A percentile compares a stretch with the other conserved stretches of the same genome.
phyloP scores from a whole-genome alignment of 2,329 filamentous ascomycete species.

The Tympanopsis confertula region DNA sequence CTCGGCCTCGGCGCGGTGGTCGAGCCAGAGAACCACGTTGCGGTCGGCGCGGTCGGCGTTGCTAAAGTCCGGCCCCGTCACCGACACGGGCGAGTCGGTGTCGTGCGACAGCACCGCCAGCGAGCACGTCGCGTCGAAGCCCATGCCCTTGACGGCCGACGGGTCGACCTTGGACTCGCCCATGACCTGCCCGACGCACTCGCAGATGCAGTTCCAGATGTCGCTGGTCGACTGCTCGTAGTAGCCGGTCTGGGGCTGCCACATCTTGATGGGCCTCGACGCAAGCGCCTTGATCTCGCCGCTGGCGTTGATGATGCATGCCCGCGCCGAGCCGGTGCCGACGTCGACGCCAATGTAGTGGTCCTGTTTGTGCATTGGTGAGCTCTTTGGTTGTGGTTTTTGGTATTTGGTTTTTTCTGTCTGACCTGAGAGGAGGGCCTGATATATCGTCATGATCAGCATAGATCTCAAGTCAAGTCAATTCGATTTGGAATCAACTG shows the following conservation, averaged over 20 bases:
- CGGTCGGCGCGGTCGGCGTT: constrained; percentile 71
- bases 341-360: constrained; percentile 83
- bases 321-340: constrained; percentile 86
- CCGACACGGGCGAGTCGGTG: constrained; percentile 79
- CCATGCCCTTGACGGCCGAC: constrained; percentile 71
- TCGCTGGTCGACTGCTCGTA: constrained; percentile 97
- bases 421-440: too few species aligned
- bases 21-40: constrained; percentile 94
- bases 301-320: constrained; percentile 84
- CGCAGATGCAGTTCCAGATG: constrained; percentile 92
- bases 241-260: constrained; percentile 65
- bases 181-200: constrained; percentile 73
- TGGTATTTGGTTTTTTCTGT: too few species aligned
- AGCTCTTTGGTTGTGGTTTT: too few species aligned
- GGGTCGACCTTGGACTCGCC: constrained; percentile 70
- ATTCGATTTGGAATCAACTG: too few species aligned
- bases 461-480: too few species aligned
- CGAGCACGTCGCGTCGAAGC: constrained; percentile 98
- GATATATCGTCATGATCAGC: too few species aligned
- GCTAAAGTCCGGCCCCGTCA: constrained; percentile 75
- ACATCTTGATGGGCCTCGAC: constrained; percentile 66
- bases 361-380: constrained; percentile 33
- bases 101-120: constrained; percentile 81
- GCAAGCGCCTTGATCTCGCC: constrained; percentile 76
- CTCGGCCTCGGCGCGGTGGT: constrained; percentile 84